Base-by-base conservation (phyloP, 2,329 filamentous ascomycete species). In the Cordyceps cateniannulata region DNA sequence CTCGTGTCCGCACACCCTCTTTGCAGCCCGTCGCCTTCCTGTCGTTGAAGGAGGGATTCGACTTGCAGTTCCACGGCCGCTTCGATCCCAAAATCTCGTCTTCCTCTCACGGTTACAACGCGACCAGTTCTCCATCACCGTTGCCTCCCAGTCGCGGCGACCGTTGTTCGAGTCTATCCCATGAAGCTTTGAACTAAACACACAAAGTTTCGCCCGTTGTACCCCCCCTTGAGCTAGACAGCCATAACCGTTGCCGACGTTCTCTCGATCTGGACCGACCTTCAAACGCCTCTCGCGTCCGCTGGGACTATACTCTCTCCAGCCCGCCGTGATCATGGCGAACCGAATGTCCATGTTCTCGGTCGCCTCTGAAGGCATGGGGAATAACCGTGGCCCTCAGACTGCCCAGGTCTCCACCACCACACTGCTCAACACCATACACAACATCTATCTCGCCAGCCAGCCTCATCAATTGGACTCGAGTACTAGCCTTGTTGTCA, bases 401-500 rank as follows among this genome's bases (percentile, higher is more conserved):
- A 82, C 89, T 10, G 78, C 87, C 50, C 92, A 96, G 72, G 87
- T 97, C 59, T 96, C 93, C 7, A 96, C 93, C 2, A 96, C 93
- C 1, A 96, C 92, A 0, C 83, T 98, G 51, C 84, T 99, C 60
- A 98, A 98, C 76, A 85, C 91, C 60, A 83, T 97, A 50, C 95
- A 99, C 76, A 92, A 91, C 67, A 88, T 90, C 70, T 98, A 96
- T 74, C 83, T 90, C 52, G 86, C 89, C 3, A 87, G 86, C 32
- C 86, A 91, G 69, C 85, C 93, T n/a, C 95, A 96, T 72, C 82
- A 83, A 64, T 84, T 99, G 50, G 95, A 99, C 74, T 87, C 92
- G 52, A 91, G 91, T 66, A 95, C 93, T 40, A 96, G 91, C 72
- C 74, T 98, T 44, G 93, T 95, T 0, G 91, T 98, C 66, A 98